phyloP scores from a whole-genome alignment of 208 protist species.

The Histomonas meleagridis region DNA sequence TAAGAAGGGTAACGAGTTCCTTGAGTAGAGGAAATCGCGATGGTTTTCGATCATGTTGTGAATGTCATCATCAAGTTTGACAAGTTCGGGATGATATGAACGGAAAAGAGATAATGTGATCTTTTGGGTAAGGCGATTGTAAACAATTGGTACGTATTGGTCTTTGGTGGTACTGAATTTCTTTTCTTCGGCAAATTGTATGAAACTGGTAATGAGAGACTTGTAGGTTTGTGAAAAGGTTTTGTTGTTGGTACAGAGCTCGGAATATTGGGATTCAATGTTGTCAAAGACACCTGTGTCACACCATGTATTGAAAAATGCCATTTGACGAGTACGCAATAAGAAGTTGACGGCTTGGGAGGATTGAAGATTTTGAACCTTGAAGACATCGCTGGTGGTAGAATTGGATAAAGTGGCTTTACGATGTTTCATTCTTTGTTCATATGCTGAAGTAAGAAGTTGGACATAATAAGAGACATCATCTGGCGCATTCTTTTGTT shows the following conservation, averaged over 20 bases:
- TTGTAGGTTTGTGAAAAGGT: background rate
- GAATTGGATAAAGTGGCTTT: background rate
- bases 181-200: background rate
- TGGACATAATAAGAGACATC: constrained; percentile 11
- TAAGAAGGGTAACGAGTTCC: background rate
- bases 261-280: background rate
- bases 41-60: background rate
- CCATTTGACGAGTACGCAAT: background rate
- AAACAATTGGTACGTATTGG: background rate
- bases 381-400: background rate
- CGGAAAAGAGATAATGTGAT: background rate
- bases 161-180: background rate
- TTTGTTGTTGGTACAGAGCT: background rate
- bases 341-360: background rate
- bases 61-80: background rate
- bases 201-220: background rate
- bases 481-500: constrained; percentile 4
- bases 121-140: background rate
- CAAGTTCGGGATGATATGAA: background rate
- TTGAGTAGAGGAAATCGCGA: background rate
- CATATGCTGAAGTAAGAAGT: background rate
- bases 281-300: background rate
- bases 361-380: background rate
- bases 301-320: background rate
- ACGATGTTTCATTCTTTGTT: constrained; percentile 1